Evolutionary conservation across 2,329 filamentous ascomycete species (phyloP), one percentile per base, ranked within the genome.

Genomic region (Sclerotinia minor): DNA sequence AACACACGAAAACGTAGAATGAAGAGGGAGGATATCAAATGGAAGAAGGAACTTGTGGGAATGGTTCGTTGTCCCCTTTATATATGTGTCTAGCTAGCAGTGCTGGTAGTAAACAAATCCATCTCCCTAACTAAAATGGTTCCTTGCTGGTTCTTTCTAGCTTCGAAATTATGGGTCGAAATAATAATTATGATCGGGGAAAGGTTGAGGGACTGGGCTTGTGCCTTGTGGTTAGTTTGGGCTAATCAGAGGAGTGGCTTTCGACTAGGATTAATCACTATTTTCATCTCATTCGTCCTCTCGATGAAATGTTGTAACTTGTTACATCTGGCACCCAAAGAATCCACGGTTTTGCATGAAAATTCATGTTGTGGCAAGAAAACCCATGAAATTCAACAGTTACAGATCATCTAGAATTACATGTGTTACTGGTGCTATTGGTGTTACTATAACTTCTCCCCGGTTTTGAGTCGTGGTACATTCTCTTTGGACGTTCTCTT

Each of bases 301-400:
- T 21, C 29, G 41, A 35, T 38, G 15, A 38, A 50, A 49, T 35
- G 58, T 60, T 60, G 58, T 60, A 35, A 35, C 58, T 60, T 60
- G 58, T 60, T 49, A 35, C 58, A 49, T 60, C 44, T 60, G 15
- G 45, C 44, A 61, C 29, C 45, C 58, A 60, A 47, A 60, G 58
- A 59, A 59, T 59, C 41, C 57, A 59, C 41, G 58, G 26, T 35
- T 24, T 61, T 61, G 58, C 58, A 61, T 61, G 44, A 19, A 17
- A 47, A 47, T n/a, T 49, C 58, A 60, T 60, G 58, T 60, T 60
- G 58, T 60, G 58, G 58, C 58, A 35, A 49, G 58, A 60, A 60
- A n/a, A 47, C 26, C 44, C 58, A 11, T 49, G 58, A 29, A 49
- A 49, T 35, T 49, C 58, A 60, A 60, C 58, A 35, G 9, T 49